A percentile compares a stretch with the other conserved stretches of the same genome.
Evolutionary conservation across 176 grass and related monocot species (phyloP).

Genomic region (Juncus effusus): DNA sequence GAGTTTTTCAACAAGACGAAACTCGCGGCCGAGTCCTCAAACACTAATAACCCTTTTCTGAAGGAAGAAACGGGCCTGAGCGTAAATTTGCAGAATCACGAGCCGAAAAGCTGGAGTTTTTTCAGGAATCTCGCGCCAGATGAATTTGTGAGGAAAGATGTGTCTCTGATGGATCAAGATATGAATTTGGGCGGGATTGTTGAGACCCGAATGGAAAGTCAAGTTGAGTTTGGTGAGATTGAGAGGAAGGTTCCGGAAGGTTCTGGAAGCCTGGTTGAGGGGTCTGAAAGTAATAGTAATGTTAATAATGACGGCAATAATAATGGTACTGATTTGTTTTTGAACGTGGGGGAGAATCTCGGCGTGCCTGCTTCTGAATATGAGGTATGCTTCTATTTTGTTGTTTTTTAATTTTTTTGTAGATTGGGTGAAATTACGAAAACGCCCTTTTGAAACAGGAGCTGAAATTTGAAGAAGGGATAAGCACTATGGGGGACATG

Average conservation of each 20-base stretch:
- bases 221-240: slow-evolving; percentile 36
- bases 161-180: slow-evolving; percentile 57
- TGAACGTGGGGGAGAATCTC: slow-evolving; percentile 57
- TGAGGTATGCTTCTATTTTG: slow-evolving; percentile 50
- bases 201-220: slow-evolving; percentile 41
- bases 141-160: slow-evolving; percentile 65
- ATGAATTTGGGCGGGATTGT: slow-evolving; percentile 48
- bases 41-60: slow-evolving; percentile 31
- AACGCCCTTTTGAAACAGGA: slow-evolving; percentile 47
- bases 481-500: slow-evolving; percentile 35
- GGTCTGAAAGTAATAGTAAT: slow-evolving; percentile 24
- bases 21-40: slow-evolving; percentile 54
- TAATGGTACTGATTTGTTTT: slow-evolving; percentile 71
- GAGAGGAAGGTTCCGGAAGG: slow-evolving; percentile 40
- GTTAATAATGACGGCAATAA: slow-evolving; percentile 43
- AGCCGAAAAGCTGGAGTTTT: slow-evolving; percentile 82
- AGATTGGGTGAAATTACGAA: neutral
- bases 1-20: slow-evolving; percentile 89
- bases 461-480: slow-evolving; percentile 54
- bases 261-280: slow-evolving; percentile 32
- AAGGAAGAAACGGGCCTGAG: slow-evolving; percentile 72
- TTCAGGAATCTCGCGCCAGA: slow-evolving; percentile 87
- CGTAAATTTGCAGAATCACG: slow-evolving; percentile 78
- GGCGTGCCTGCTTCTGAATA: slow-evolving; percentile 54
- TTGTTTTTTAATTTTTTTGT: slow-evolving; percentile 2